Evolutionary conservation across 2,329 filamentous ascomycete species (phyloP), one percentile per base, ranked within the genome.

Genomic region (Dryadomyces quercivorus): DNA sequence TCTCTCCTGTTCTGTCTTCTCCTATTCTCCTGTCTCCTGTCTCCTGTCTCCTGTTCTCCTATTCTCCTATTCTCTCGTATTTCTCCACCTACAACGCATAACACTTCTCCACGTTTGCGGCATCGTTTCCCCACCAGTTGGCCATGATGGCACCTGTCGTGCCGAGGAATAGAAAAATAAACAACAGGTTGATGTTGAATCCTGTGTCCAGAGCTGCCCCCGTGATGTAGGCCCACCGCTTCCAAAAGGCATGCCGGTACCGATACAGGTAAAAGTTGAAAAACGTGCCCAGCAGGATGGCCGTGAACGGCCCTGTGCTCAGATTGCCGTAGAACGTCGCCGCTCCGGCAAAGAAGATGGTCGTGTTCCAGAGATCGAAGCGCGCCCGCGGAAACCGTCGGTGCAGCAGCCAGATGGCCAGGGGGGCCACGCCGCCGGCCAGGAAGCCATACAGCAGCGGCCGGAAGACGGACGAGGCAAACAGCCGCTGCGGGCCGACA

Each of bases 361-460:
- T 59, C 44, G 58, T 61, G 55, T 61, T 61, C 59, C 59, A 61
- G 18, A 60, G 52, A 42, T 59, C 49, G 47, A 61, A 61, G 45
- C 54, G 59, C 50, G 49, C 48, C 47, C 43, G 55, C 8, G 55
- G 55, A 50, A 59, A 61, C 50, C 51, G 51, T 18, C 54, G 54
- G 55, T 61, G 58, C 40, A 61, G 53, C 50, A 58, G 31, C 57
- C 57, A 59, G 50, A 61, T 46, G 47, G 54, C 12, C 18, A 51
- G 43, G 16, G 59, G 60, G 8, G 48, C 51, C 34, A 54, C 12
- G n/a, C 45, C 55, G 49, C 59, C 59, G 3, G 54, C 57, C 13
- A 60, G 34, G 44, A 61, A 61, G 40, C 59, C 59, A 49, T 56
- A 61, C 12, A 57, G 59, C 6, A 61, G 44, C 2, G 59, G 59